phyloP scores from a whole-genome alignment of 192 early-diverging fungal species.

The Hyaloraphidium curvatum region DNA sequence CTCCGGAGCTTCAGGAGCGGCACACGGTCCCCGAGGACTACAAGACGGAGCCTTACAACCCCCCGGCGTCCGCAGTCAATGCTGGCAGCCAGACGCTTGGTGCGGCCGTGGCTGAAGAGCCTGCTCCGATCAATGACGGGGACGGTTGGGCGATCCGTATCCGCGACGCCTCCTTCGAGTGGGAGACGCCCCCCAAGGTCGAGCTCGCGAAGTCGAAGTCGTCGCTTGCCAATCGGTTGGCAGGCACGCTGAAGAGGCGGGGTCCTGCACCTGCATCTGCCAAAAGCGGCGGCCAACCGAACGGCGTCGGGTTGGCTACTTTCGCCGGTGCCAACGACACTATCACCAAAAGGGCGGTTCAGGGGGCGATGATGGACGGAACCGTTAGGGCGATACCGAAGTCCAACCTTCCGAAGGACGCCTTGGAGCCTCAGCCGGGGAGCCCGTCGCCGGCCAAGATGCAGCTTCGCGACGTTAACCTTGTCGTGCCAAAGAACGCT shows the following conservation, averaged over 20 bases:
- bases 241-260: too few species aligned
- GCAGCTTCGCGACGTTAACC: constrained; percentile 4
- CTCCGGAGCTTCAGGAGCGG: constrained; percentile 33
- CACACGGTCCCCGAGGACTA: neutral
- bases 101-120: neutral
- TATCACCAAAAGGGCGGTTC: neutral
- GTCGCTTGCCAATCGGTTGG: neutral
- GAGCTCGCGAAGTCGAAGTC: neutral
- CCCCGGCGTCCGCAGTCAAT: too few species aligned
- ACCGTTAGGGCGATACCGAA: neutral
- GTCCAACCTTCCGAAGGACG: neutral
- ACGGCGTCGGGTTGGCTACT: neutral
- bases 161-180: neutral
- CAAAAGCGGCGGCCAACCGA: neutral
- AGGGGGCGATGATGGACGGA: neutral
- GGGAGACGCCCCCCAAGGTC: neutral
- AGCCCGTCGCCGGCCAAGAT: neutral
- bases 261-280: neutral
- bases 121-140: neutral
- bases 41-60: too few species aligned
- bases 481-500: neutral
- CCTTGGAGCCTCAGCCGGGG: too few species aligned
- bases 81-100: too few species aligned
- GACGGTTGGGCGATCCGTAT: neutral
- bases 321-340: neutral